Evolutionary conservation across 495 filamentous ascomycete genomes (phyloP).

Genomic region (Rhypophila decipiens): DNA sequence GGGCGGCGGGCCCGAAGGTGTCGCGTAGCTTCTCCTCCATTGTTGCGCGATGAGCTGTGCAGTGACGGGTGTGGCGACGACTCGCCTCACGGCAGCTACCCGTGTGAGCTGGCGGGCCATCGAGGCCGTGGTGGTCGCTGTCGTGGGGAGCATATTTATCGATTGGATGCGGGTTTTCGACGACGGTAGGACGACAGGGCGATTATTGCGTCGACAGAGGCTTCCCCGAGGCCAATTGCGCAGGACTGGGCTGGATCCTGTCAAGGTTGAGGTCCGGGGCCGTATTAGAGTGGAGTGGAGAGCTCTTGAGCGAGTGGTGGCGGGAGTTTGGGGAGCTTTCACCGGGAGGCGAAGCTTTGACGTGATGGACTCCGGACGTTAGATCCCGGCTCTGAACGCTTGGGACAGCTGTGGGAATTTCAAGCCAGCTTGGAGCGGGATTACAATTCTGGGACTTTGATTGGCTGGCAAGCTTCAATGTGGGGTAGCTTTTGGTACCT

Average conservation of each 20-base stretch:
- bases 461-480: slow-evolving; percentile 9
- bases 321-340: slow-evolving; percentile 8
- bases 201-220: too few relatives aligned
- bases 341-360: slow-evolving; percentile 20
- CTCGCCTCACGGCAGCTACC: too few relatives aligned
- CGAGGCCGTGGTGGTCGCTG: slow-evolving; percentile 20
- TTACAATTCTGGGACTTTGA: slow-evolving; percentile 26
- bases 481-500: not conserved
- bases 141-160: slow-evolving; percentile 11
- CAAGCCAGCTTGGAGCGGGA: slow-evolving; percentile 17
- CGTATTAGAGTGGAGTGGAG: slow-evolving; percentile 15
- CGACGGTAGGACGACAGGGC: not conserved
- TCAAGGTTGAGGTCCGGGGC: not conserved
- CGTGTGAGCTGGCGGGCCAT: slow-evolving; percentile 35
- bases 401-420: slow-evolving; percentile 9
- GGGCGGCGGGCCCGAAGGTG: slow-evolving; percentile 68
- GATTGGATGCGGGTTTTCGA: not conserved
- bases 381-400: not conserved
- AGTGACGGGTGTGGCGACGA: slow-evolving; percentile 26
- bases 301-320: slow-evolving; percentile 14
- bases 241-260: not conserved
- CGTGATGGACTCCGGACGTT: slow-evolving; percentile 19
- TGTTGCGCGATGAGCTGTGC: slow-evolving; percentile 11
- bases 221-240: slow-evolving; percentile 13
- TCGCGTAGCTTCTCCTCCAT: slow-evolving; percentile 56